phyloP scores from a whole-genome alignment of 305 asterid species.

The Fraxinus xanthoxyloides region DNA sequence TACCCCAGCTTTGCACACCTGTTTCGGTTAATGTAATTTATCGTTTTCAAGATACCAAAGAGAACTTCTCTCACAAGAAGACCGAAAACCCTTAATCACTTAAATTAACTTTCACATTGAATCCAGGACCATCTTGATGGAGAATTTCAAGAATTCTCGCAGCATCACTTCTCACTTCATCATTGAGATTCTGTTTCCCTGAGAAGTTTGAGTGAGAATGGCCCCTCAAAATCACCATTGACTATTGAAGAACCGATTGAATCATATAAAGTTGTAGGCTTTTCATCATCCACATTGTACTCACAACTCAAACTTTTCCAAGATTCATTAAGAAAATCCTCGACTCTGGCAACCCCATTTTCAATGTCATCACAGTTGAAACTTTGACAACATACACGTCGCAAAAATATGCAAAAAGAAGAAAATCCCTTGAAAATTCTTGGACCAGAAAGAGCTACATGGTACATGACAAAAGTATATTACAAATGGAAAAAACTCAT shows the following conservation, averaged over 20 bases:
- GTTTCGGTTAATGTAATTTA: slow-evolving; percentile 49
- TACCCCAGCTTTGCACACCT: slow-evolving; percentile 81
- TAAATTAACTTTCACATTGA: slow-evolving; percentile 53
- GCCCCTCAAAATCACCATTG: slow-evolving; percentile 17
- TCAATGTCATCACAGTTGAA: slow-evolving; percentile 43
- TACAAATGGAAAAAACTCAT: slow-evolving; percentile 34
- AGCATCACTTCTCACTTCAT: slow-evolving; percentile 51
- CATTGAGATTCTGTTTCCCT: slow-evolving; percentile 40
- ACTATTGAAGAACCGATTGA: slow-evolving; percentile 26
- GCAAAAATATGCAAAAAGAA: slow-evolving; percentile 38
- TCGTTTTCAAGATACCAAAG: slow-evolving; percentile 54
- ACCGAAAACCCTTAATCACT: slow-evolving; percentile 62
- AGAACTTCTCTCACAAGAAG: slow-evolving; percentile 90
- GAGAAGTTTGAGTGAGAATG: slow-evolving; percentile 29
- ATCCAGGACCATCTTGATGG: slow-evolving; percentile 73
- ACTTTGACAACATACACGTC: slow-evolving; percentile 45
- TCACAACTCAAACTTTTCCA: slow-evolving; percentile 50
- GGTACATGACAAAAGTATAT: slow-evolving; percentile 46
- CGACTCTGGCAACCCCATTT: slow-evolving; percentile 59
- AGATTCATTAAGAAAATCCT: slow-evolving; percentile 63
- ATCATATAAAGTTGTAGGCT: slow-evolving; percentile 7
- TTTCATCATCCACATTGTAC: slow-evolving; percentile 39
- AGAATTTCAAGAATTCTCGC: slow-evolving; percentile 63
- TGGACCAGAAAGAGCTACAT: slow-evolving; percentile 47
- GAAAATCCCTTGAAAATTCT: slow-evolving; percentile 36